Evolutionary conservation across 257 asterid genomes (phyloP), one percentile per base, ranked within the genome.

Genomic region (Cordia subcordata): DNA sequence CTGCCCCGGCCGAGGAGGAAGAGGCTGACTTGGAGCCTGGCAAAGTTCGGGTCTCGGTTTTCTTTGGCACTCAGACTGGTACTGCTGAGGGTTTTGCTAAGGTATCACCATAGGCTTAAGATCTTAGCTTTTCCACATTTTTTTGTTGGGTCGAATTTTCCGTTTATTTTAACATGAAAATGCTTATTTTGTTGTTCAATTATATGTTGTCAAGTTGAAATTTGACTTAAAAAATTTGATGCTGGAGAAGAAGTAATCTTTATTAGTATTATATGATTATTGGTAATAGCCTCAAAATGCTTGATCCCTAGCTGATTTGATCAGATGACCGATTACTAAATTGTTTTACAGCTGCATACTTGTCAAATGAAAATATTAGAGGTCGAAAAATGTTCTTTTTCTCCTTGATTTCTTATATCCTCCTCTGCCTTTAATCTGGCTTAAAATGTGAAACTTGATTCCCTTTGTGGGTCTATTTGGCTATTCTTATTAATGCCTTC

Each of bases 11-110:
- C 32, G 83, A 68, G 58, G 81, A 80, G 45, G 90, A 79, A 60
- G 87, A 79, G 33, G 85, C 55, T 37, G 88, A 75, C 5, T 47
- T 73, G 23, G 92, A 69, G n/a, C 83, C 86, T 49, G 81, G 73
- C 32, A 86, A 81, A 74, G 76, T 68, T 57, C 81, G 76, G 77
- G 71, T 86, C 64, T 67, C 84, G 18, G 80, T 86, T 46, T 81
- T 83, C 55, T 86, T 77, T 20, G 95, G 95, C 16, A 86, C 95
- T n/a, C 92, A 86, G 74, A 86, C 92, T 46, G 95, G 95, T 37
- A 86, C 95, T 18, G 95, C 92, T 42, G 92, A 86, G 77, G 89
- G 95, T 14, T 86, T 86, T 56, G 89, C 92, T 39, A 86, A 86
- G 95, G 95, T 86, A 66, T 40, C 16, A 27, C 0, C n/a, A 47